phyloP scores from a whole-genome alignment of 2,329 filamentous ascomycete species.

The Colletotrichum karsti region DNA sequence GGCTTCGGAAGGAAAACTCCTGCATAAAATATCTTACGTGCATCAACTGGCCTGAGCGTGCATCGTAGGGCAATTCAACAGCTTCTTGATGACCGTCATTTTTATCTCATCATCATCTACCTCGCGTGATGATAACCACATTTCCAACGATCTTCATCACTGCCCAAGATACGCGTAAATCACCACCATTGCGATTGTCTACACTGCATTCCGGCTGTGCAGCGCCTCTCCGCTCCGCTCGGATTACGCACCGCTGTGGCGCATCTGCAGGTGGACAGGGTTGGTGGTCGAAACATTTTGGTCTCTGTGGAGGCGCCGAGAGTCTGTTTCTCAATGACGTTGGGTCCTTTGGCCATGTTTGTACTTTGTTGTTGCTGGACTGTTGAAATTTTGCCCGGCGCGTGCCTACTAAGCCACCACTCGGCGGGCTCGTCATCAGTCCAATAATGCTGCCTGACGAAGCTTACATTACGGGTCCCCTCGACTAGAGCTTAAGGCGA shows the following conservation, averaged over 20 bases:
- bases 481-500: neutral
- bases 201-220: neutral
- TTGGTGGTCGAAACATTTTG: constrained; percentile 3
- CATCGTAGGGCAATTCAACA: neutral
- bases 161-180: neutral
- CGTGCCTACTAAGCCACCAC: constrained; percentile 26
- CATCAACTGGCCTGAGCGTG: neutral
- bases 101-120: no score
- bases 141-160: neutral
- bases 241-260: constrained; percentile 27
- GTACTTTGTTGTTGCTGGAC: no score
- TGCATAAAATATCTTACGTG: neutral
- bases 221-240: constrained; percentile 2
- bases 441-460: neutral
- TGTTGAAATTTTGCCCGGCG: neutral
- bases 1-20: no score
- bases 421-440: constrained; percentile 1
- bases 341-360: neutral
- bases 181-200: neutral
- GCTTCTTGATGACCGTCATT: no score
- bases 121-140: no score
- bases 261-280: constrained; percentile 14
- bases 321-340: constrained; percentile 16
- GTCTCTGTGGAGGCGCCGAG: constrained; percentile 19
- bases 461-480: neutral